A percentile compares a stretch with the other conserved stretches of the same genome.
phyloP scores from a whole-genome alignment of 164 flowering plant species.

The Hamamelis virginiana region DNA sequence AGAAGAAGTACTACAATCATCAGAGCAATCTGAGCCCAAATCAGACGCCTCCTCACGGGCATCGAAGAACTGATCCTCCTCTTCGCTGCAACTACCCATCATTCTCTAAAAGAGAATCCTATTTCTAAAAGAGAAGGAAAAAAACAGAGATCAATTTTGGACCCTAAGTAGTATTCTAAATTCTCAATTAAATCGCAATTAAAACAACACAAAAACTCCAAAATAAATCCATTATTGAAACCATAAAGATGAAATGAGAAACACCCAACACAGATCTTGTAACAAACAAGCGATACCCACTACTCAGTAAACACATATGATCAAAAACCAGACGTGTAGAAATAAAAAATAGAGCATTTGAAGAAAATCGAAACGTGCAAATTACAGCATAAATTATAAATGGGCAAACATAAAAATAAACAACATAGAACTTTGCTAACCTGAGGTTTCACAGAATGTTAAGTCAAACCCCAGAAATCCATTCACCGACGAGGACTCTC shows the following conservation, averaged over 20 bases:
- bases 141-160: slow-evolving; percentile 1
- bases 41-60: slow-evolving; percentile 59
- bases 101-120: slow-evolving; percentile 27
- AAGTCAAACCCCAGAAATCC: slow-evolving; percentile 22
- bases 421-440: slow-evolving; percentile 13
- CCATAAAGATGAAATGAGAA: background rate
- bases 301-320: background rate
- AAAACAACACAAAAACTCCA: background rate
- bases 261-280: slow-evolving; percentile 1
- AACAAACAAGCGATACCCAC: background rate
- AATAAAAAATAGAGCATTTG: background rate
- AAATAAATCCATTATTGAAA: background rate
- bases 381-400: background rate
- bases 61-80: slow-evolving; percentile 60
- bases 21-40: slow-evolving; percentile 41
- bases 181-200: background rate
- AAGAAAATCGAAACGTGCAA: background rate
- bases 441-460: slow-evolving; percentile 17
- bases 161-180: slow-evolving; percentile 11
- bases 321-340: background rate
- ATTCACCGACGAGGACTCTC: slow-evolving; percentile 7
- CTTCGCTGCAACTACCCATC: slow-evolving; percentile 37
- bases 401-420: background rate
- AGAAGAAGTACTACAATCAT: slow-evolving; percentile 23
- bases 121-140: slow-evolving; percentile 6